These are phyloP conservation scores for Xylaria sp. DNA, from an alignment of 2,329 filamentous ascomycete species.

Conservation along the genomic window DNA sequence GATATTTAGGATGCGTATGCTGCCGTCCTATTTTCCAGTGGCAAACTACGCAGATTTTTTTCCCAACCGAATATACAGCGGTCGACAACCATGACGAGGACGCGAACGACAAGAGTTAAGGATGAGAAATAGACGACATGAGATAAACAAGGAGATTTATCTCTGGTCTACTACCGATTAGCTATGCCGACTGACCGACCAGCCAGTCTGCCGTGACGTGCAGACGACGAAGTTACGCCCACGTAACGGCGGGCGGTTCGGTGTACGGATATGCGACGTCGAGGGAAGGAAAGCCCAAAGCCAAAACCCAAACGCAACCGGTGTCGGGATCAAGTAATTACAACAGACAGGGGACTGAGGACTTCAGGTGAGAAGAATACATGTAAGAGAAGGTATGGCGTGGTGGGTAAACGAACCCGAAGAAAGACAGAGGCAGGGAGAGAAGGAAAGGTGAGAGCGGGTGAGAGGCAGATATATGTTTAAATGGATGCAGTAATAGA, in stretches of 20 bases:
- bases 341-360: not conserved
- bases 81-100: slow-evolving; percentile 24
- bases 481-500: slow-evolving; percentile 20
- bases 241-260: not conserved
- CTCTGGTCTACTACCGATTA: slow-evolving; percentile 7
- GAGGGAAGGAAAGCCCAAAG: slow-evolving; percentile 9
- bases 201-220: not conserved
- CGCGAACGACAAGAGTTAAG: not conserved
- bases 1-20: not conserved
- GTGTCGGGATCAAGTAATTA: slow-evolving; percentile 3
- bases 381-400: slow-evolving; percentile 9
- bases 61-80: slow-evolving; percentile 17
- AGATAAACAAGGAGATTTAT: not conserved
- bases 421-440: no score
- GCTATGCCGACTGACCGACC: not conserved
- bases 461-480: slow-evolving; percentile 17
- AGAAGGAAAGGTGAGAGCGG: no score
- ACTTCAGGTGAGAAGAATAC: slow-evolving; percentile 5
- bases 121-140: not conserved
- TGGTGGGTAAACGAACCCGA: slow-evolving; percentile 9
- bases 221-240: not conserved
- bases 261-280: not conserved
- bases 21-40: slow-evolving; percentile 10
- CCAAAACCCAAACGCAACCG: not conserved
- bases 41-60: slow-evolving; percentile 14